Percentiles rank a stretch among this genome's conserved stretches.
phyloP scores from a whole-genome alignment of 2,329 filamentous ascomycete genomes.

The Colletotrichum orbiculare region DNA sequence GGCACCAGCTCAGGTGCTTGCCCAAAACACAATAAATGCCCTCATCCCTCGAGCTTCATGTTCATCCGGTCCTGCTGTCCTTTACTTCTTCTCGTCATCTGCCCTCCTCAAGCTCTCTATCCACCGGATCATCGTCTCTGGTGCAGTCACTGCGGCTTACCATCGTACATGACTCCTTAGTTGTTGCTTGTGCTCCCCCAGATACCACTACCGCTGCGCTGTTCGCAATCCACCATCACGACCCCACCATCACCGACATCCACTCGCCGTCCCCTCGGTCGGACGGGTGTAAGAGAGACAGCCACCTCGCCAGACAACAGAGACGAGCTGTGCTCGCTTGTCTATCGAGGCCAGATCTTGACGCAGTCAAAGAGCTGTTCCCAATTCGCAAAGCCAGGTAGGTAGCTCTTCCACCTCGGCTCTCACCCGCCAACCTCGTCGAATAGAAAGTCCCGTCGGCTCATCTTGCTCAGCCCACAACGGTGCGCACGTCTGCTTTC shows the following conservation, averaged over 20 bases:
- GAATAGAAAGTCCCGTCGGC: conserved; percentile 18
- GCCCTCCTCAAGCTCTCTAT: neutral
- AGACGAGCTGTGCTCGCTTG: conserved; percentile 33
- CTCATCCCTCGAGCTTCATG: conserved; percentile 29
- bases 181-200: conserved; percentile 13
- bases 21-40: conserved; percentile 31
- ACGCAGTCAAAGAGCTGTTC: neutral
- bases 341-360: neutral
- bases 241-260: conserved; percentile 27
- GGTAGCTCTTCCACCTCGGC: conserved; percentile 6
- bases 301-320: neutral
- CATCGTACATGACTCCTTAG: conserved; percentile 10
- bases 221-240: conserved; percentile 15
- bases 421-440: conserved; percentile 8
- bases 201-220: conserved; percentile 17
- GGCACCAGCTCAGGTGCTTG: conserved; percentile 5
- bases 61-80: conserved; percentile 19
- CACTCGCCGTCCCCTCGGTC: conserved; percentile 30
- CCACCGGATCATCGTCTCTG: neutral
- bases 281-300: conserved; percentile 24
- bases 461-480: conserved; percentile 25
- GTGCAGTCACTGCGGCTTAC: conserved; percentile 10
- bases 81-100: conserved; percentile 22
- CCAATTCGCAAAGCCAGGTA: too few species aligned
- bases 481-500: conserved; percentile 14